Evolutionary conservation across 768 basidiomycete species (phyloP).

Genomic region (Boletus sp.): DNA sequence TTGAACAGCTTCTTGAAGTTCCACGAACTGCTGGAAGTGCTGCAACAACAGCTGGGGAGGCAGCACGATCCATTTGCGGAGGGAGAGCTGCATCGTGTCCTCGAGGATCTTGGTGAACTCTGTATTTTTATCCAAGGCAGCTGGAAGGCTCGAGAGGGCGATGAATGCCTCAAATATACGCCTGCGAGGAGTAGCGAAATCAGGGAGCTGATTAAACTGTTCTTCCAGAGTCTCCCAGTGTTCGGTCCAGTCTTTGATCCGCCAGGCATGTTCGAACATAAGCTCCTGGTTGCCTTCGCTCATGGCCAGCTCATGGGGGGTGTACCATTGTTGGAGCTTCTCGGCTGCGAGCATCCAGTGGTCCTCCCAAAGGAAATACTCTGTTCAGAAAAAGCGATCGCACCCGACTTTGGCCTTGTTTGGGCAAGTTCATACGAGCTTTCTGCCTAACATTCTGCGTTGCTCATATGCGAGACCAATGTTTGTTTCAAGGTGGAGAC

Average conservation of each 20-base stretch:
- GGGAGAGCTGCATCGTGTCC: constrained; percentile 93
- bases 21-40: constrained; percentile 98
- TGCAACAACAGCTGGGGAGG: constrained; percentile 86
- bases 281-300: constrained; percentile 90
- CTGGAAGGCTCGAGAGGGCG: constrained; percentile 82
- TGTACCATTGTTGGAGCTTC: constrained; percentile 98
- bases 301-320: constrained; percentile 85
- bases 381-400: constrained; percentile 86
- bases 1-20: constrained; percentile 93
- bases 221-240: constrained; percentile 76
- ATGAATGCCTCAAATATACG: constrained; percentile 97
- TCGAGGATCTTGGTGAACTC: constrained; percentile 90
- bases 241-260: constrained; percentile 88
- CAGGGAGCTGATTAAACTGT: constrained; percentile 75
- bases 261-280: constrained; percentile 93
- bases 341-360: constrained; percentile 96
- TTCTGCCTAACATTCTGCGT: constrained; percentile 87
- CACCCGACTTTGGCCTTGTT: constrained; percentile 73
- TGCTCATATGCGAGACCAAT: constrained; percentile 88
- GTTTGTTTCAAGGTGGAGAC: constrained; percentile 88
- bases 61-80: constrained; percentile 93
- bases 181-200: constrained; percentile 90
- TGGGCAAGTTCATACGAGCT: constrained; percentile 89
- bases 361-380: constrained; percentile 99
- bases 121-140: constrained; percentile 74